Evolutionary conservation across 1,139 yeast species (phyloP), one percentile per base, ranked within the genome.

Genomic region (Saccharomycopsis hybrid): DNA sequence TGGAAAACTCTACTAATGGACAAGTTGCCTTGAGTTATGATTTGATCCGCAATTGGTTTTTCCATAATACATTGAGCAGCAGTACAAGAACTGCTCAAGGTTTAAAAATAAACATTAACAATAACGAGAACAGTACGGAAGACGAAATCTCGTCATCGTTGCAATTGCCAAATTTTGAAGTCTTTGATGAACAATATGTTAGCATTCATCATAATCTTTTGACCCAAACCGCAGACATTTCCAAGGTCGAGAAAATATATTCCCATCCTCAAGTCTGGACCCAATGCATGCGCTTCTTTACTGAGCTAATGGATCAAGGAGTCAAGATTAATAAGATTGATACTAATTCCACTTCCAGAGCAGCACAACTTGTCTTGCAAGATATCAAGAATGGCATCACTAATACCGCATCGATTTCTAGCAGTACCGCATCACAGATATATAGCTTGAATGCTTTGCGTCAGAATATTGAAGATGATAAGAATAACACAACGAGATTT

Each of bases 221-320:
- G 49, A 70, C 82, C 1, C 71, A 74, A 46, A 70, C 77, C 2
- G 63, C 62, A 18, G 70, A 70, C 33, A 58, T 80, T 1, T 60
- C 68, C 1, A 64, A 74, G 18, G 73, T 83, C 49, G 66, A 67
- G 13, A 77, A 74, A 39, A 74, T 92, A 29, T 86, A 86, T 67
- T 85, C 96, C 2, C 98, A 92, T 65, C 97, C 98, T 3, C 98
- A 92, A 63, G 98, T 89, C 0, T 92, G 98, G 98, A 95, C 97
- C 3, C 98, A 92, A 63, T 83, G 87, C 43, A 71, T 76, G 2
- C 64, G 70, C 9, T 83, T 81, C 62, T 62, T 85, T 47, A 60
- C 63, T n/a, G 56, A 64, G 2, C 58, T 71, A 47, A 65, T 67
- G 37, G 64, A 68, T 38, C 53, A 57, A 43, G 61, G 65, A 13